Conservation (phyloP, 2,329 filamentous ascomycete species). For the Phyllachora maydis region DNA sequence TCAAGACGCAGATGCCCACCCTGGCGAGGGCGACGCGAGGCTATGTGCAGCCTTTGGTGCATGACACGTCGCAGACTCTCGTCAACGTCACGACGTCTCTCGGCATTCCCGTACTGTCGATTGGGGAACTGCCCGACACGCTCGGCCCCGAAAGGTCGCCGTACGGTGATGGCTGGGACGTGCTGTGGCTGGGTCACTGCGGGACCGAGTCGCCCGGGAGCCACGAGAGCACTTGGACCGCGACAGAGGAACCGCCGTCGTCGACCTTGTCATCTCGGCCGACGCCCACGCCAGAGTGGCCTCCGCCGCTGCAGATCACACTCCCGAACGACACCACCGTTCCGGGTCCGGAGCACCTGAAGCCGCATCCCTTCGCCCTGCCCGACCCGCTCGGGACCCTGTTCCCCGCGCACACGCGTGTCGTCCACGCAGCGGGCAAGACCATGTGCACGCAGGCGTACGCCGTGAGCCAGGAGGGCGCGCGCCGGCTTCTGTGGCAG, state of each 20-base stretch:
- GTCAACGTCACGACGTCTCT: too few relatives aligned
- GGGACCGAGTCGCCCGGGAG: conserved; percentile 13
- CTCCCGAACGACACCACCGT: conserved; percentile 14
- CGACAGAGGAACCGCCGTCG: not conserved
- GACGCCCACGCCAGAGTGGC: not conserved
- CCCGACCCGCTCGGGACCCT: conserved; percentile 6
- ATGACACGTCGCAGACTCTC: too few relatives aligned
- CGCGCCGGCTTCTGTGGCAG: conserved; percentile 18
- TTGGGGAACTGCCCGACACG: conserved; percentile 3
- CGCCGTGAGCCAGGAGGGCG: conserved; percentile 20
- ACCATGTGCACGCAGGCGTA: conserved; percentile 18
- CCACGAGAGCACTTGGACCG: too few relatives aligned
- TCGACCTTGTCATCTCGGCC: too few relatives aligned
- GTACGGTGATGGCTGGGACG: conserved; percentile 29
- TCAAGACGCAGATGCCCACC: conserved; percentile 23
- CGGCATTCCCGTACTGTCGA: too few relatives aligned
- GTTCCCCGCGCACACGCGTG: conserved; percentile 20
- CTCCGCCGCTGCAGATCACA: conserved; percentile 4
- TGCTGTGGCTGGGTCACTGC: conserved; percentile 30
- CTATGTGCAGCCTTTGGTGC: conserved; percentile 15
- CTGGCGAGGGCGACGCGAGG: conserved; percentile 16
- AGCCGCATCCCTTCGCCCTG: conserved; percentile 14
- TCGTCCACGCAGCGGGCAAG: conserved; percentile 19
- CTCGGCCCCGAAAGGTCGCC: conserved; percentile 10
- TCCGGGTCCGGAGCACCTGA: conserved; percentile 12